Percentiles rank a stretch among this genome's conserved stretches.
Evolutionary conservation across 2,329 filamentous ascomycete species (phyloP).

Genomic region (Hirsutella rhossiliensis): DNA sequence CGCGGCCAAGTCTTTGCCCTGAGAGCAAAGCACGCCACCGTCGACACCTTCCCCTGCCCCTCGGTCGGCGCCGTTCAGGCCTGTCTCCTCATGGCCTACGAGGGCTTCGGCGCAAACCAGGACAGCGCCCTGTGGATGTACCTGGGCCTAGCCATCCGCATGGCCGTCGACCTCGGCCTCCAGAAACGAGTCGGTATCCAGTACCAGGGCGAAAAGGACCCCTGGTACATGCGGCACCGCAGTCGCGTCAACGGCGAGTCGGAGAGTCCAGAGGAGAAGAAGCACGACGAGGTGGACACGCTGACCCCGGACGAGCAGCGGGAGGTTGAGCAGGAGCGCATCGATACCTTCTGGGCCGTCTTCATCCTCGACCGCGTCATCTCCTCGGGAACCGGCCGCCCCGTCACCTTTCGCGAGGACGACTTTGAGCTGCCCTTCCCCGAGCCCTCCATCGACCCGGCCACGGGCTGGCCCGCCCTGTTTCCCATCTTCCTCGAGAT

Average conservation of each 20-base stretch:
- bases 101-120: constrained; percentile 78
- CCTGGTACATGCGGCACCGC: constrained; percentile 33
- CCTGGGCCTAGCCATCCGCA: constrained; percentile 72
- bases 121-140: constrained; percentile 94
- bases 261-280: constrained; percentile 27
- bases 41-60: constrained; percentile 73
- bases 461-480: constrained; percentile 60
- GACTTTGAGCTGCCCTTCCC: constrained; percentile 73
- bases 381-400: constrained; percentile 73
- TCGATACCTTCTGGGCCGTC: constrained; percentile 83
- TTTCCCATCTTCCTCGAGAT: constrained; percentile 74
- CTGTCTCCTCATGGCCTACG: constrained; percentile 73
- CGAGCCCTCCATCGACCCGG: constrained; percentile 32
- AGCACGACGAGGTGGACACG: constrained; percentile 25
- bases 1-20: constrained; percentile 70
- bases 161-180: constrained; percentile 69
- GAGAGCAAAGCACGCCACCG: constrained; percentile 68
- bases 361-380: constrained; percentile 82
- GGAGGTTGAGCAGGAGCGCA: constrained; percentile 66
- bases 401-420: constrained; percentile 71
- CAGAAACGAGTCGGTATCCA: constrained; percentile 69
- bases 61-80: constrained; percentile 77
- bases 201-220: constrained; percentile 42
- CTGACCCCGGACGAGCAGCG: constrained; percentile 40
- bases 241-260: constrained; percentile 21